phyloP scores from a whole-genome alignment of 179 eudicot species.

The Drosera spatulata region DNA sequence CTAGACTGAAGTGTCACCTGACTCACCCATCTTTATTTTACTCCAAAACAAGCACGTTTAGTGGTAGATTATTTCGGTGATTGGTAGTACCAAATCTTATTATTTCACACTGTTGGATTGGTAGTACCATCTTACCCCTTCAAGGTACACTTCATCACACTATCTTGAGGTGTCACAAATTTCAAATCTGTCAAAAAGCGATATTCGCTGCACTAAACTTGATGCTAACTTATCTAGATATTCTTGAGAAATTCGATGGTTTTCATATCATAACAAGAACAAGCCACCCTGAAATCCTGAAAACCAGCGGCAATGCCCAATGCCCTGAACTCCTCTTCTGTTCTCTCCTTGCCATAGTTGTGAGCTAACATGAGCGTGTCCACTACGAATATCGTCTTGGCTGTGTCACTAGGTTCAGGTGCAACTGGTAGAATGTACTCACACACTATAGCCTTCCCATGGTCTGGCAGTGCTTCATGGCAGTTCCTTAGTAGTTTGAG shows the following conservation, averaged over 20 bases:
- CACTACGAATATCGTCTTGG: background rate
- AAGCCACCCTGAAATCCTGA: slow-evolving; percentile 1
- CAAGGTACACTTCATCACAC: too few relatives aligned
- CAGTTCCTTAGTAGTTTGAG: slow-evolving; percentile 26
- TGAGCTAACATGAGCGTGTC: slow-evolving; percentile 13
- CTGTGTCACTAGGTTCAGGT: slow-evolving; percentile 2
- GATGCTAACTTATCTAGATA: background rate
- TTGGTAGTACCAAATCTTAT: too few relatives aligned
- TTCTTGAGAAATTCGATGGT: slow-evolving; percentile 24
- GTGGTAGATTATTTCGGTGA: too few relatives aligned
- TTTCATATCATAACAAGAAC: slow-evolving; percentile 3
- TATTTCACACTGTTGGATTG: too few relatives aligned
- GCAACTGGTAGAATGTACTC: slow-evolving; percentile 12
- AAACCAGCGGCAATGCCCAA: slow-evolving; percentile 31
- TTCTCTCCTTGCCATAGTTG: slow-evolving; percentile 25
- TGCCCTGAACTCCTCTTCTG: slow-evolving; percentile 17
- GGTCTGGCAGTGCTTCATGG: slow-evolving; percentile 15
- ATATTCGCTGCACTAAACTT: too few relatives aligned
- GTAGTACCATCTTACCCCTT: too few relatives aligned
- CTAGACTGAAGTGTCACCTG: too few relatives aligned
- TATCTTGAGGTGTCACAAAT: too few relatives aligned
- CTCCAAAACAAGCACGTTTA: too few relatives aligned
- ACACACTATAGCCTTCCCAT: slow-evolving; percentile 24
- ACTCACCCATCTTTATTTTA: too few relatives aligned
- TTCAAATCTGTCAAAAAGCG: too few relatives aligned